Percentiles rank a stretch among this genome's conserved stretches.
Evolutionary conservation across 768 basidiomycete species (phyloP).

Genomic region (Boletales sp.): DNA sequence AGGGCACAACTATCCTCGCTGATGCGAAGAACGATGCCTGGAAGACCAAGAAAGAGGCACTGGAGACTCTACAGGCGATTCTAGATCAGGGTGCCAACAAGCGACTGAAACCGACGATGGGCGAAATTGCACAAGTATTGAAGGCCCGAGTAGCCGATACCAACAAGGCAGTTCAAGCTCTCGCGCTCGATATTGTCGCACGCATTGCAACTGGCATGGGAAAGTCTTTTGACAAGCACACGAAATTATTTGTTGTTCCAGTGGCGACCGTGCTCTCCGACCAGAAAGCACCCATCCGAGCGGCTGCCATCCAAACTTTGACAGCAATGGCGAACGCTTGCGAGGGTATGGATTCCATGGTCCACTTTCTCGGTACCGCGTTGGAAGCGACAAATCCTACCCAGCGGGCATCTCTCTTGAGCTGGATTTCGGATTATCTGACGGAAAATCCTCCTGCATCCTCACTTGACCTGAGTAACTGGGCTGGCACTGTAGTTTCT

Average conservation of each 20-base stretch:
- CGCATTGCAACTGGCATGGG: slow-evolving; percentile 94
- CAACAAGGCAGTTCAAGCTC: slow-evolving; percentile 89
- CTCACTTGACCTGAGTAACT: slow-evolving; percentile 63
- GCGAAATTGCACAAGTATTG: slow-evolving; percentile 85
- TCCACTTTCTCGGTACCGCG: slow-evolving; percentile 70
- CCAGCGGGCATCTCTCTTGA: slow-evolving; percentile 73
- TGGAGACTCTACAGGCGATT: slow-evolving; percentile 78
- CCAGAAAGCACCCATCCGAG: slow-evolving; percentile 84
- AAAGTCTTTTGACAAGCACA: slow-evolving; percentile 89
- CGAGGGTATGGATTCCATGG: slow-evolving; percentile 80
- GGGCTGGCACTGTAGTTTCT: slow-evolving; percentile 61
- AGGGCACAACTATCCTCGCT: slow-evolving; percentile 75
- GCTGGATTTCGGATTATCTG: slow-evolving; percentile 80
- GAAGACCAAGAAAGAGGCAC: slow-evolving; percentile 95
- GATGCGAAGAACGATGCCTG: slow-evolving; percentile 92
- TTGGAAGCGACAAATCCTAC: slow-evolving; percentile 86
- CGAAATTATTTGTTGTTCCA: slow-evolving; percentile 69
- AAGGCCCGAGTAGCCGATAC: slow-evolving; percentile 88
- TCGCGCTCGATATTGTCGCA: slow-evolving; percentile 87
- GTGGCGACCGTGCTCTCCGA: slow-evolving; percentile 86
- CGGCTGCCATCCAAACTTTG: slow-evolving; percentile 73
- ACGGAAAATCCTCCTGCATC: slow-evolving; percentile 55
- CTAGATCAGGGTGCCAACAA: slow-evolving; percentile 92
- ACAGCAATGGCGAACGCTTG: slow-evolving; percentile 81
- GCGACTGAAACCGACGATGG: slow-evolving; percentile 86